Evolutionary conservation across 2,329 filamentous ascomycete genomes (phyloP).

Genomic region (Akanthomyces dipterigenus): DNA sequence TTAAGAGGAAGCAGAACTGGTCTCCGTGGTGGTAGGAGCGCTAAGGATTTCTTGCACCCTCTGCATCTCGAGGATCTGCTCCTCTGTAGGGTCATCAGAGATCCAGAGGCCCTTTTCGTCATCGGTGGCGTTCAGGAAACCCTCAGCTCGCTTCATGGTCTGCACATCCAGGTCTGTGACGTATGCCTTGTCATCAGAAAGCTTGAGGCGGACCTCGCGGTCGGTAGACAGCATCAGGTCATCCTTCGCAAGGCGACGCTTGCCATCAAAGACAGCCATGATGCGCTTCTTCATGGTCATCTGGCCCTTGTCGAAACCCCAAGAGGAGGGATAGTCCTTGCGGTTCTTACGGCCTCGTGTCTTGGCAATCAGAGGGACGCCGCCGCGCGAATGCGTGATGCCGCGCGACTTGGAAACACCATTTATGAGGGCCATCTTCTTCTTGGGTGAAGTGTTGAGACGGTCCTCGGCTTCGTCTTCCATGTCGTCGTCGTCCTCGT

Average conservation of each 20-base stretch:
- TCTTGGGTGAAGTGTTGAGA: conserved; percentile 41
- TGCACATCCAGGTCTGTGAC: conserved; percentile 91
- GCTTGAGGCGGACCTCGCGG: conserved; percentile 82
- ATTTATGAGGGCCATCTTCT: conserved; percentile 48
- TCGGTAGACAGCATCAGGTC: conserved; percentile 98
- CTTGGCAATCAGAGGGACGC: conserved; percentile 52
- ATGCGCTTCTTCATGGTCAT: conserved; percentile 99
- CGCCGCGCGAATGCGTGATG: conserved; percentile 71
- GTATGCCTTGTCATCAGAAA: conserved; percentile 70
- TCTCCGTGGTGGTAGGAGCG: conserved; percentile 15
- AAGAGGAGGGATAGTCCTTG: conserved; percentile 87
- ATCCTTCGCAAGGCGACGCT: conserved; percentile 85
- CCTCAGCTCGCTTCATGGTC: conserved; percentile 81
- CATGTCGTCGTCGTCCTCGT: conserved; percentile 42
- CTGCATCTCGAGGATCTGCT: conserved; percentile 55
- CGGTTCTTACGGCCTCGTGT: conserved; percentile 76
- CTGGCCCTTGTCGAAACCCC: conserved; percentile 86
- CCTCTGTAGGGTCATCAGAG: conserved; percentile 60
- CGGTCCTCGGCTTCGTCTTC: conserved; percentile 49
- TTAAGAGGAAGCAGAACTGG: not conserved
- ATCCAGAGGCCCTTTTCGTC: conserved; percentile 86
- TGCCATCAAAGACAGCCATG: conserved; percentile 85
- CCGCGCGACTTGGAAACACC: conserved; percentile 62
- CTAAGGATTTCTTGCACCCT: conserved; percentile 48
- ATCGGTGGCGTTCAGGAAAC: conserved; percentile 69